phyloP scores from a whole-genome alignment of 2,329 filamentous ascomycete genomes.

The Grosmannia huntii region DNA sequence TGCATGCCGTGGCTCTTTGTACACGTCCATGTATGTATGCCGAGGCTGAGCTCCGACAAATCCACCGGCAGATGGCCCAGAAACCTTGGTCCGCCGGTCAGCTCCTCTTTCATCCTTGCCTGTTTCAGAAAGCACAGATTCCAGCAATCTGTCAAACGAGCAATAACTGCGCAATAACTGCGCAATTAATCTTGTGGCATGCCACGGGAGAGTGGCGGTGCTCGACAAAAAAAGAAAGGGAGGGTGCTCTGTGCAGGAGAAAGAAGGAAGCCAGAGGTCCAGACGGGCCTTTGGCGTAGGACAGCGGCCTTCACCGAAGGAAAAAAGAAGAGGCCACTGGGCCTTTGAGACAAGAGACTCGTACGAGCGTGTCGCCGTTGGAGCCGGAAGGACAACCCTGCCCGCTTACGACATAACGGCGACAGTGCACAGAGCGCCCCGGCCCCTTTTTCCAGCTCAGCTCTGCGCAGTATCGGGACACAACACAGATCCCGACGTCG shows the following conservation, averaged over 20 bases:
- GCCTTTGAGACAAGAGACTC: neutral
- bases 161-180: neutral
- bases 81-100: too few species aligned
- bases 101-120: neutral
- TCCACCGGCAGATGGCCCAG: too few species aligned
- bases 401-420: too few species aligned
- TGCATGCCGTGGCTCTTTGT: neutral
- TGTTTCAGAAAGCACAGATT: neutral
- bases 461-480: neutral
- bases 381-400: neutral
- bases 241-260: too few species aligned
- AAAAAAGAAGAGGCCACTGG: neutral
- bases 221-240: too few species aligned
- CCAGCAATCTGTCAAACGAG: too few species aligned
- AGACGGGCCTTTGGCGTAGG: neutral
- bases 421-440: too few species aligned
- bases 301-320: neutral
- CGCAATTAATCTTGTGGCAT: neutral
- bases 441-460: neutral
- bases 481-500: neutral
- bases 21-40: too few species aligned
- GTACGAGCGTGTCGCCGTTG: neutral
- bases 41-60: neutral
- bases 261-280: neutral
- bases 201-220: neutral